Base-by-base conservation (phyloP, 2,329 filamentous ascomycete species). In the Plenodomus tracheiphilus region DNA sequence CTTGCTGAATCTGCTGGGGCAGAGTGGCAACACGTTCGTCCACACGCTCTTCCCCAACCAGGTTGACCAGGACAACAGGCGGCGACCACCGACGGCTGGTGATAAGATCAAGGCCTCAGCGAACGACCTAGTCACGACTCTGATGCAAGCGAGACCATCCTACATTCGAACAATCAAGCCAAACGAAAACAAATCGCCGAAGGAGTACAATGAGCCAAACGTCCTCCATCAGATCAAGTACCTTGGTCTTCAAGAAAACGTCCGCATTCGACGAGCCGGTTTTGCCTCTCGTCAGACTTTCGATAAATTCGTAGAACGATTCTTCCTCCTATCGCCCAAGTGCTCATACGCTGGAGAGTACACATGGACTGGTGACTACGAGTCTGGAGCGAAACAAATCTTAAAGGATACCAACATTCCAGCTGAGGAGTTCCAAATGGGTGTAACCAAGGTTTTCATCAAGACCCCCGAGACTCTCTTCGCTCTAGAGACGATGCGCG, bases 81-180 rank as follows among this genome's bases (percentile, higher is more conserved):
- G 92, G 70, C 87, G 93, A 57, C 94, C 94, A 6, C 94, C 94
- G 1, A 96, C 94, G 2, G 91, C 94, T 10, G 93, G 94, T 65
- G 94, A 99, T 74, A 93, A 96, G 75, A 97, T 99, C 74, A 94
- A 93, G 71, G 80, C 85, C 5, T 97, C 94, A 17, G 94, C 94
- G 8, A 99, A 99, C 68, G 91, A 95, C 38, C 81, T 99, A 17
- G 94, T 99, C 1, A 85, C 92, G 1, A 97, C 94, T 1, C 75
- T 99, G 64, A 97, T 97, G 92, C 96, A 97, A 75, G 93, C 91
- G 47, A 90, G 94, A 61, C 94, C 94, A 1, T 97, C 92, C 2
- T 99, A 99, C 69, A 99, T 99, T 64, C 90, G 94, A 70, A 99
- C 94, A 0, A 97, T 99, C 77, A 99, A 99, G 75, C 94, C 94